Evolutionary conservation across 116 monocot species (phyloP), one percentile per base, ranked within the genome.

Genomic region (Thalassia testudinum): DNA sequence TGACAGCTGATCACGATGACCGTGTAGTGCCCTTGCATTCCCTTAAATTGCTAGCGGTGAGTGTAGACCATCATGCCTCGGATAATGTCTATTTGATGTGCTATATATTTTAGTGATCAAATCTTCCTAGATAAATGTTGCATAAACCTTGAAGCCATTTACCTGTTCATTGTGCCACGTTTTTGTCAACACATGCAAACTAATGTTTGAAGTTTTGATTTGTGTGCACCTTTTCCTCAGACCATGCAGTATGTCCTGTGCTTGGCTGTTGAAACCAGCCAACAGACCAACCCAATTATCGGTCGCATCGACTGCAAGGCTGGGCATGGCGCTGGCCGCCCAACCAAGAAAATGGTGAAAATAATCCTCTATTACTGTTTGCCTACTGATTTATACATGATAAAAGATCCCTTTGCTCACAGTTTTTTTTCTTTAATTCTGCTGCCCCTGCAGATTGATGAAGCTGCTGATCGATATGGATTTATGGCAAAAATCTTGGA

Each of bases 1-100:
- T 99, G 52, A 99, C 99, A 30, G 99, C 90, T 56, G 99, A 99
- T 62, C 91, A 99, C 61, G 99, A 99, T 67, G 90, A 99, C 55
- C 81, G 90, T 49, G 99, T 90, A 24, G 99, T 99, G 54, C 86
- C 99, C 27, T 71, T 86, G 50, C 99, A 99, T 54, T 80, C 99
- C 18, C 47, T 99, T 61, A 99, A 99, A 67, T 66, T 90, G 42
- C 61, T 99, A 49, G 99, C 90, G 21, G 99, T 99, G 73, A 75
- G 89, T 76, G 13, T 1, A n/a, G n/a, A 23, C 5, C 47, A 11
- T 13, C 13, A 5, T 25, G 8, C 1, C 12, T 24, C 2, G 4
- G 45, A n/a, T 45, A 8, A 40, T 40, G 40, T 40, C n/a, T n/a
- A n/a, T n/a, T n/a, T n/a, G n/a, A n/a, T n/a, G n/a, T n/a, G n/a